Percentiles rank a stretch among this genome's conserved stretches.
phyloP scores from a whole-genome alignment of 805 yeast genomes.

The Starmera amethionina region DNA sequence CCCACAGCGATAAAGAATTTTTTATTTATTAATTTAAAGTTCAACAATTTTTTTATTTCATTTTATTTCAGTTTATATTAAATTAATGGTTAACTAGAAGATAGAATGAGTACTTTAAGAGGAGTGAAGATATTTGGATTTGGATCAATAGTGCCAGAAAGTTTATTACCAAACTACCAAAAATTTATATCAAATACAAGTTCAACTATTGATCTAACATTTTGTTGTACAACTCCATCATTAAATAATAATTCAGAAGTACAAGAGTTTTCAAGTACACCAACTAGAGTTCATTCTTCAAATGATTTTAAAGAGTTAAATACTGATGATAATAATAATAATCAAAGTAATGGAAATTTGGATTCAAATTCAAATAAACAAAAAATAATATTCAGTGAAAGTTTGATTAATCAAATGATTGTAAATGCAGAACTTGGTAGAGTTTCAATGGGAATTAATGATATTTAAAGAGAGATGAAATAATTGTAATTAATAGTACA shows the following conservation, averaged over 20 bases:
- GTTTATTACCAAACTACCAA: not conserved
- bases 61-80: too few relatives aligned
- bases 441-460: constrained; percentile 12
- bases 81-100: too few relatives aligned
- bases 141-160: constrained; percentile 5
- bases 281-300: too few relatives aligned
- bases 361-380: not conserved
- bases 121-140: constrained; percentile 8
- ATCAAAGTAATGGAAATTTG: not conserved
- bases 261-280: too few relatives aligned
- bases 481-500: too few relatives aligned
- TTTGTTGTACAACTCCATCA: too few relatives aligned
- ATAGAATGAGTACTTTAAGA: not conserved
- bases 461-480: not conserved
- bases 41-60: too few relatives aligned
- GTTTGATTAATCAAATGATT: constrained; percentile 8
- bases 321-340: not conserved
- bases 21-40: too few relatives aligned
- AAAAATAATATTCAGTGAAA: constrained; percentile 2
- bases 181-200: too few relatives aligned
- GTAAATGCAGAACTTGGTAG: constrained; percentile 13
- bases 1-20: too few relatives aligned
- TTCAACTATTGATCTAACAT: too few relatives aligned
- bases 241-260: too few relatives aligned
- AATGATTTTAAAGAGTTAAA: not conserved